Evolutionary conservation across 495 filamentous ascomycete genomes (phyloP).

Genomic region (Podospora appendiculata): DNA sequence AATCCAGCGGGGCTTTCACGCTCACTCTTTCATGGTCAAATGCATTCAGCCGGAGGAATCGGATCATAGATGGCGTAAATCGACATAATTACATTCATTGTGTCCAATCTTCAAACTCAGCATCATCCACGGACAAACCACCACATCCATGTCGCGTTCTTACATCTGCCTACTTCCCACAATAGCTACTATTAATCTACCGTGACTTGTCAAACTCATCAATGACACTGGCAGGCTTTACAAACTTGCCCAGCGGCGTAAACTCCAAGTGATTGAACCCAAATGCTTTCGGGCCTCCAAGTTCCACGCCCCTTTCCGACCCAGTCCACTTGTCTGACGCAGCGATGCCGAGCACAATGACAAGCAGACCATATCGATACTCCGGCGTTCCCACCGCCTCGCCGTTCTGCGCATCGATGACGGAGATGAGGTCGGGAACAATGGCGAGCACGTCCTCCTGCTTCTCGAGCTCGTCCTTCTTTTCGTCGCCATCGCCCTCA

Average conservation of each 20-base stretch:
- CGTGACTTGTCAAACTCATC: conserved; percentile 31
- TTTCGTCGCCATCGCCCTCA: neutral
- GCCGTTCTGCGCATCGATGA: conserved; percentile 54
- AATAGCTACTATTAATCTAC: too few species aligned
- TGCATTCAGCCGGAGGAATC: too few species aligned
- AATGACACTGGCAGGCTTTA: conserved; percentile 44
- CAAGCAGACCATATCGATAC: conserved; percentile 51
- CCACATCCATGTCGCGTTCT: too few species aligned
- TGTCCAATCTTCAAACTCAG: too few species aligned
- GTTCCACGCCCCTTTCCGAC: conserved; percentile 39
- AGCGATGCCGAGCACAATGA: conserved; percentile 49
- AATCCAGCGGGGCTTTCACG: too few species aligned
- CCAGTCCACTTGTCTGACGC: conserved; percentile 50
- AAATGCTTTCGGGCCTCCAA: conserved; percentile 46
- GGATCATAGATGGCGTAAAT: too few species aligned
- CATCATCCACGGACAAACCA: too few species aligned
- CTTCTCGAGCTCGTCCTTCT: conserved; percentile 12
- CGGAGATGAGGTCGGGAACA: conserved; percentile 53
- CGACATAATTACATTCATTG: too few species aligned
- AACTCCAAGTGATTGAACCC: conserved; percentile 43
- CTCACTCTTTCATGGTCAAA: too few species aligned
- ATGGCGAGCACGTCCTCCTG: conserved; percentile 45
- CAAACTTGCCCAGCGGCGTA: conserved; percentile 39
- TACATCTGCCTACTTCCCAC: too few species aligned
- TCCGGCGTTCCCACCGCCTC: conserved; percentile 54